These are phyloP conservation scores for Plasmodium billcollinsi DNA, from an alignment of 169 alveolate species.

Conservation along the genomic window DNA sequence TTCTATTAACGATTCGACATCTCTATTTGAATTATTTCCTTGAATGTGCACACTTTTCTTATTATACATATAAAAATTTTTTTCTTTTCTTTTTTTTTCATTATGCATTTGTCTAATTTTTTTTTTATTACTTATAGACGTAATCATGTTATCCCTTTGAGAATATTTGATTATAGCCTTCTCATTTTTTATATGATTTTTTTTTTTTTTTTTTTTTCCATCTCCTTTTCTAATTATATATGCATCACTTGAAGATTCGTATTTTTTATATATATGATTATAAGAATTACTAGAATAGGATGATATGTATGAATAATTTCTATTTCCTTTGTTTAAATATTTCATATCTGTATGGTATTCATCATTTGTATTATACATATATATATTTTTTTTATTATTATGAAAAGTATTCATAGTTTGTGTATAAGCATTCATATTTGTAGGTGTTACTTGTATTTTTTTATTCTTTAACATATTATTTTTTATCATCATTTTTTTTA, in stretches of 20 bases:
- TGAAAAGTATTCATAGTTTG: slow-evolving; percentile 9
- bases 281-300: slow-evolving; percentile 10
- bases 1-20: slow-evolving; percentile 51
- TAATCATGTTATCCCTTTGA: background rate
- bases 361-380: background rate
- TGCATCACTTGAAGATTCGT: background rate
- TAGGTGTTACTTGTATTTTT: slow-evolving; percentile 33
- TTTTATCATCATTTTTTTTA: slow-evolving; percentile 45
- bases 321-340: slow-evolving; percentile 9
- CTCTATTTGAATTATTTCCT: slow-evolving; percentile 1
- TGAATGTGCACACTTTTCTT: too few species aligned
- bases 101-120: background rate
- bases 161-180: background rate
- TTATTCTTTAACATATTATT: slow-evolving; percentile 28
- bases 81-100: background rate
- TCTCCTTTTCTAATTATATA: background rate
- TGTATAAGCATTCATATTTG: slow-evolving; percentile 30
- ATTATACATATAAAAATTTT: background rate
- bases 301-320: background rate
- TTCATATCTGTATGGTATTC: background rate
- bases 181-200: background rate
- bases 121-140: background rate
- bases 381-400: background rate
- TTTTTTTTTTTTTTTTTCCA: background rate
- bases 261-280: background rate